Conservation (phyloP, 768 basidiomycete genomes). For the Tricholoma sp. region DNA sequence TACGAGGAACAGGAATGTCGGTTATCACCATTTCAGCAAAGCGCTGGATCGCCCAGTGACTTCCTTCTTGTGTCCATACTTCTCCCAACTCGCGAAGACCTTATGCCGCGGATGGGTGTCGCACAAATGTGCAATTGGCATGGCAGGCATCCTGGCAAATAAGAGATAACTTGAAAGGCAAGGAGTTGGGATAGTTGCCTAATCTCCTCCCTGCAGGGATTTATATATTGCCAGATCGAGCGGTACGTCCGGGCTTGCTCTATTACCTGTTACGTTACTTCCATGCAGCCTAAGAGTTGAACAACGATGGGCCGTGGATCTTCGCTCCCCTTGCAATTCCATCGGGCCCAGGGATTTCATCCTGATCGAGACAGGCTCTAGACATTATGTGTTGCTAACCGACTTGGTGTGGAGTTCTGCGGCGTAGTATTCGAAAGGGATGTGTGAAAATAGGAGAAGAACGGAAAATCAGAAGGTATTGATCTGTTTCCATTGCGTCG, state of each 20-base stretch:
- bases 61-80: slow-evolving; percentile 31
- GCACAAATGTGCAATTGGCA: slow-evolving; percentile 32
- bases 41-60: slow-evolving; percentile 54
- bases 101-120: slow-evolving; percentile 36
- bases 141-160: slow-evolving; percentile 12
- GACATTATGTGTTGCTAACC: background rate
- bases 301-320: background rate
- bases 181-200: background rate
- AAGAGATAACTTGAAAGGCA: background rate
- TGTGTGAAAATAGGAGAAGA: too few species aligned
- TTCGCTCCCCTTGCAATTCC: background rate
- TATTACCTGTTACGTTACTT: background rate
- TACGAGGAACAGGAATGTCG: background rate
- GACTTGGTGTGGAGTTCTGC: too few species aligned
- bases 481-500: too few species aligned
- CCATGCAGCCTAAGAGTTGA: background rate
- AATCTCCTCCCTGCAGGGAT: background rate
- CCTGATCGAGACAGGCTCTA: background rate
- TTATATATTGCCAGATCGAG: background rate
- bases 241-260: background rate
- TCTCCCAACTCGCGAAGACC: slow-evolving; percentile 47
- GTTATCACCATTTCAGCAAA: slow-evolving; percentile 53
- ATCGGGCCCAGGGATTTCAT: background rate
- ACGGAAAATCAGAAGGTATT: too few species aligned
- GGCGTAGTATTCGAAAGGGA: too few species aligned